Evolutionary conservation across 371 early-diverging fungal species (phyloP).

Genomic region (Umbelopsis sp.): DNA sequence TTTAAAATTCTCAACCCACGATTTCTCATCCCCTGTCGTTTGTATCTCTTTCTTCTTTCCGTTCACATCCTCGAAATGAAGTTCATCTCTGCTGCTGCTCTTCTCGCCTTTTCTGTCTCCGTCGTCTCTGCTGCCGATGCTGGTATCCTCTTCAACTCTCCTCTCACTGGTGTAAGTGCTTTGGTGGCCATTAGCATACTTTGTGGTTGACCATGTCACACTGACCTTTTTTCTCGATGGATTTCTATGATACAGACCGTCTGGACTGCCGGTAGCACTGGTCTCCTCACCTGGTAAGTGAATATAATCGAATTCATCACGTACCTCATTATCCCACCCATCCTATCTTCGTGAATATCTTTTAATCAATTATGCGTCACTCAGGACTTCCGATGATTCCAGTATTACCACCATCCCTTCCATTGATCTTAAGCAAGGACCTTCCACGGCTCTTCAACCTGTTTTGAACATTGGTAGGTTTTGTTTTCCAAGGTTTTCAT

Average conservation of each 20-base stretch:
- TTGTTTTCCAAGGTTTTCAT: too few relatives aligned
- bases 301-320: not conserved
- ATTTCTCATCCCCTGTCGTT: slow-evolving; percentile 26
- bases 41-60: slow-evolving; percentile 16
- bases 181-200: not conserved
- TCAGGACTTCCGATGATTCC: slow-evolving; percentile 20
- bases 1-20: slow-evolving; percentile 14
- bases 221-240: not conserved
- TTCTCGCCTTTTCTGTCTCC: slow-evolving; percentile 20
- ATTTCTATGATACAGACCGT: slow-evolving; percentile 1
- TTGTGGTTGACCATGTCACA: not conserved
- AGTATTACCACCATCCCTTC: slow-evolving; percentile 9
- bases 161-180: slow-evolving; percentile 21
- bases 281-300: slow-evolving; percentile 19
- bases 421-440: slow-evolving; percentile 22
- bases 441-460: slow-evolving; percentile 14
- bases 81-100: slow-evolving; percentile 22
- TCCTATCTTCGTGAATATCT: too few relatives aligned
- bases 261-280: slow-evolving; percentile 20
- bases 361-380: too few relatives aligned
- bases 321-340: too few relatives aligned
- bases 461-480: slow-evolving; percentile 17
- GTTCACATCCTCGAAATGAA: slow-evolving; percentile 17
- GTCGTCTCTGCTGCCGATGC: slow-evolving; percentile 21
- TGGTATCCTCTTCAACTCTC: slow-evolving; percentile 22